Evolutionary conservation across 148 eudicot genomes (phyloP).

Genomic region (Arctostaphylos glauca): DNA sequence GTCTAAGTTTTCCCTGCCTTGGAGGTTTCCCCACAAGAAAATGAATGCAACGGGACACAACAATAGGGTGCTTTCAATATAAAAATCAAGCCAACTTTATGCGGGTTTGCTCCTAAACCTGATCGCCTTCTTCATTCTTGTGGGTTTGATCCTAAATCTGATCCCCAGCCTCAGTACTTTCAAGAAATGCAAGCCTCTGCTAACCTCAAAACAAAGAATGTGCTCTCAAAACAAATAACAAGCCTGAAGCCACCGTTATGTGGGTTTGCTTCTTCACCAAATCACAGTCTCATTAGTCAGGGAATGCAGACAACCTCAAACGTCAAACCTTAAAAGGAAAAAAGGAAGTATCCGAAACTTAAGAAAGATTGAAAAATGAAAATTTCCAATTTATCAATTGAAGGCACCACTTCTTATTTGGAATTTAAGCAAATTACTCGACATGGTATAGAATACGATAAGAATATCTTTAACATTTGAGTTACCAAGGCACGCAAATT

Average conservation of each 20-base stretch:
- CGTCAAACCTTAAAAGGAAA: no score
- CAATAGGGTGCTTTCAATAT: neutral
- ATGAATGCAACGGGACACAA: neutral
- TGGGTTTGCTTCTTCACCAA: neutral
- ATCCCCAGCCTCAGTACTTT: neutral
- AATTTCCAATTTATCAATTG: neutral
- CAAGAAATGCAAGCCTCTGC: neutral
- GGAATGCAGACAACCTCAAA: neutral
- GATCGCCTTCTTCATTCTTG: neutral
- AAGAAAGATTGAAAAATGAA: neutral
- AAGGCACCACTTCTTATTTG: neutral
- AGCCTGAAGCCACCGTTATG: neutral
- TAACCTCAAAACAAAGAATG: neutral
- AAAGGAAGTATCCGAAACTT: neutral
- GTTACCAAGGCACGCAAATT: neutral
- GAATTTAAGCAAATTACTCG: neutral
- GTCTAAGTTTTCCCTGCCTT: neutral
- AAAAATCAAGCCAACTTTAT: neutral
- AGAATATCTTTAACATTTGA: neutral
- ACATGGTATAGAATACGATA: neutral
- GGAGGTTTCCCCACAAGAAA: neutral
- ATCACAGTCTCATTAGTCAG: neutral
- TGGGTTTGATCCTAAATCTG: neutral
- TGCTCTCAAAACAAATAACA: neutral
- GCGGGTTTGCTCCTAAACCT: neutral